Conservation (phyloP, 768 basidiomycete genomes). For the Phaeotremella skinneri region DNA sequence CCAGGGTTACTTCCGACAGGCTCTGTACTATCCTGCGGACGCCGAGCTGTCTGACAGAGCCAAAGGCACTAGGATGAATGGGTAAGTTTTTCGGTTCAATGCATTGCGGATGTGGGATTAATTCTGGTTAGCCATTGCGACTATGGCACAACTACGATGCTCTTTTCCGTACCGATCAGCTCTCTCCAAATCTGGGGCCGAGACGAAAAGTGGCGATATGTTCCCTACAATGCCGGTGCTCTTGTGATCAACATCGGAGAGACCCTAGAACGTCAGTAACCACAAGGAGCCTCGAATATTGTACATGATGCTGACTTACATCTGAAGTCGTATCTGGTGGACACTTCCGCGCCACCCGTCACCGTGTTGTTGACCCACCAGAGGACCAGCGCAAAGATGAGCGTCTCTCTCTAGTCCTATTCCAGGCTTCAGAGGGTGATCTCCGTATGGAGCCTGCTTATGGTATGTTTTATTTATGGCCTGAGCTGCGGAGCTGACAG, state of each 20-base stretch:
- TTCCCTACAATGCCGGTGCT: constrained; percentile 34
- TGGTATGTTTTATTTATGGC: too few relatives aligned
- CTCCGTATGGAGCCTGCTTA: constrained; percentile 13
- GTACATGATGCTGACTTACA: background rate
- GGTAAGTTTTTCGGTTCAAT: constrained; percentile 9
- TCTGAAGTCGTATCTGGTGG: constrained; percentile 26
- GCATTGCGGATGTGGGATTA: constrained; percentile 4
- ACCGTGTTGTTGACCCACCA: constrained; percentile 1
- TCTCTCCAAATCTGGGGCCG: constrained; percentile 43
- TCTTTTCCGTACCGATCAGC: constrained; percentile 43
- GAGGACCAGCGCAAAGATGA: constrained; percentile 17
- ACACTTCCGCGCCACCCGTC: constrained; percentile 41
- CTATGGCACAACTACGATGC: constrained; percentile 32
- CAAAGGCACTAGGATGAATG: constrained; percentile 14
- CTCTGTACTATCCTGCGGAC: constrained; percentile 28
- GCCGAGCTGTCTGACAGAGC: constrained; percentile 5
- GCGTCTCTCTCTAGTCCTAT: constrained; percentile 16
- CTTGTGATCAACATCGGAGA: constrained; percentile 47
- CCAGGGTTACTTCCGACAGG: constrained; percentile 35
- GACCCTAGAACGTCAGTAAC: constrained; percentile 30
- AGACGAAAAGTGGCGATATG: constrained; percentile 41
- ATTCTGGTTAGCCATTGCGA: constrained; percentile 25
- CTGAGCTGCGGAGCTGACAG: too few relatives aligned
- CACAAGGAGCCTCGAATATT: background rate
- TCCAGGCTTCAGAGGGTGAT: constrained; percentile 17